Evolutionary conservation across 306 rosid genomes (phyloP).

Genomic region (Trichosanthes cucumerina): DNA sequence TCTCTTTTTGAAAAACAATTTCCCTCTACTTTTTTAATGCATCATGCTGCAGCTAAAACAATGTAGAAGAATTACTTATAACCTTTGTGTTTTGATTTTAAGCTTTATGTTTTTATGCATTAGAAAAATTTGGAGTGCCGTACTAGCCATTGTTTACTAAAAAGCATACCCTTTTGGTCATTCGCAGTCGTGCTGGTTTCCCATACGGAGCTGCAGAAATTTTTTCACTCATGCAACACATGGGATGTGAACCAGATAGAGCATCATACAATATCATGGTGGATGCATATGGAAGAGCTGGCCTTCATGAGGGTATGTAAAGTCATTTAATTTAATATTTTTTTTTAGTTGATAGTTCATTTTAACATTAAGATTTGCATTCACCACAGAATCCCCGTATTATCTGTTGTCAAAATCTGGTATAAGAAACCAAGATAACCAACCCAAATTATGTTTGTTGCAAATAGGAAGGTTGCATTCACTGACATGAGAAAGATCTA

Average conservation of each 20-base stretch:
- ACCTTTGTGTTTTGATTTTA: background rate
- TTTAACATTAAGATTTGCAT: background rate
- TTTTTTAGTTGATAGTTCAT: background rate
- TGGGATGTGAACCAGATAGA: slow-evolving; percentile 98
- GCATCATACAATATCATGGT: slow-evolving; percentile 90
- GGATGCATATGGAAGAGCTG: slow-evolving; percentile 93
- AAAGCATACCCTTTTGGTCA: slow-evolving; percentile 6
- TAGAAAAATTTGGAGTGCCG: background rate
- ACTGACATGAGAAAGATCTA: background rate
- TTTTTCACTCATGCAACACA: slow-evolving; percentile 87
- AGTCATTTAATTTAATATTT: background rate
- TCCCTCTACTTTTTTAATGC: background rate
- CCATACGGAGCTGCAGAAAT: slow-evolving; percentile 89
- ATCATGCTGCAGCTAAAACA: background rate
- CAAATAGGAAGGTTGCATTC: background rate
- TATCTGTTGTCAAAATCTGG: background rate
- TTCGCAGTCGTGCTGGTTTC: slow-evolving; percentile 77
- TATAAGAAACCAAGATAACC: background rate
- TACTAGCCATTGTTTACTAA: background rate
- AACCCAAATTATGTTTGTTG: background rate
- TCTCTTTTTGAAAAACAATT: background rate
- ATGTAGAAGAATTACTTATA: background rate
- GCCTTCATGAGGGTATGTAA: slow-evolving; percentile 63
- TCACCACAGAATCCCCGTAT: background rate
- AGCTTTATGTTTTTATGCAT: background rate